Evolutionary conservation across 2,329 filamentous ascomycete genomes (phyloP).

Genomic region (Talaromyces rugulosus): DNA sequence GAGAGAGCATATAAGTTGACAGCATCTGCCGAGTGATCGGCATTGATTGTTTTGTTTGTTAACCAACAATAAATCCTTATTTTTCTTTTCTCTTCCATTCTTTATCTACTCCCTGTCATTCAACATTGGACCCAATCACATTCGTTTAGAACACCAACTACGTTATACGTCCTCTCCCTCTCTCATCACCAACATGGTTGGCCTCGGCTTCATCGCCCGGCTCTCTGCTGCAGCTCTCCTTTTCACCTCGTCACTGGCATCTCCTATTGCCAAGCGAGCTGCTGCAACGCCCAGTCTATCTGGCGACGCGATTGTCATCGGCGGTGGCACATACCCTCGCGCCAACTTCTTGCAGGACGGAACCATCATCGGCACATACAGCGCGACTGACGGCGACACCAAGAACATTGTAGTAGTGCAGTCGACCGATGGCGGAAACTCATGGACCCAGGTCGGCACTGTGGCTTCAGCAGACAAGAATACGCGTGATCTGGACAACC

Average conservation of each 20-base stretch:
- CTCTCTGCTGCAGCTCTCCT: slow-evolving; percentile 4
- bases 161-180: background rate
- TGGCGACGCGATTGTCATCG: background rate
- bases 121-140: background rate
- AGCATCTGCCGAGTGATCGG: background rate
- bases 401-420: slow-evolving; percentile 3
- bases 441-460: slow-evolving; percentile 5
- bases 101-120: background rate
- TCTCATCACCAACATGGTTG: slow-evolving; percentile 2
- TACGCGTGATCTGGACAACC: slow-evolving; percentile 9
- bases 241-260: background rate
- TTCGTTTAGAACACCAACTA: background rate
- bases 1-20: background rate
- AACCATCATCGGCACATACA: slow-evolving; percentile 1
- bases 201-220: slow-evolving; percentile 5
- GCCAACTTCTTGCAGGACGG: slow-evolving; percentile 6
- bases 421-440: slow-evolving; percentile 4
- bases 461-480: background rate
- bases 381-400: background rate
- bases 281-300: background rate
- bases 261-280: background rate
- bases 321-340: slow-evolving; percentile 7
- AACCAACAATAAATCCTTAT: background rate
- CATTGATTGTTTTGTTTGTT: background rate
- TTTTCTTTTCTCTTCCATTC: background rate